Evolutionary conservation across 148 eudicot species (phyloP).

Genomic region (Heliamphora exappendiculata): DNA sequence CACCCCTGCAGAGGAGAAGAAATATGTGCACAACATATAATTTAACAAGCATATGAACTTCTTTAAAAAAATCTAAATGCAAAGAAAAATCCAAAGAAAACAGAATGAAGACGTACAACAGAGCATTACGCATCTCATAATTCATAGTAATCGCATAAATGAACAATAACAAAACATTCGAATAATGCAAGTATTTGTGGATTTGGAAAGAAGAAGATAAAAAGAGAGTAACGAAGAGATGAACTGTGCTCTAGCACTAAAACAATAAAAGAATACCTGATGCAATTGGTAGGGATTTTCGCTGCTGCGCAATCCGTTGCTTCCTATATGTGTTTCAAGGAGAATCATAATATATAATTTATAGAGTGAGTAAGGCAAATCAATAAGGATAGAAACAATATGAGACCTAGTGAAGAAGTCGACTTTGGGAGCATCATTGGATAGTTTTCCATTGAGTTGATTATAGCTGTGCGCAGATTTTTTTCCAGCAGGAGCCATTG

Average conservation of each 20-base stretch:
- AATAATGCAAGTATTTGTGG: not conserved
- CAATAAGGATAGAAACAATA: not conserved
- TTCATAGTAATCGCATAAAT: not conserved
- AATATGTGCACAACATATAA: not conserved
- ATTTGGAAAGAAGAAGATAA: not conserved
- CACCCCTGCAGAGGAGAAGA: too few relatives aligned
- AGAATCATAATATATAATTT: not conserved
- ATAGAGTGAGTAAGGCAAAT: not conserved
- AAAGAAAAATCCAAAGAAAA: not conserved
- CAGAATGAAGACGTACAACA: not conserved
- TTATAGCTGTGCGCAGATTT: conserved; percentile 5
- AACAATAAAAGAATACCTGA: conserved; percentile 33
- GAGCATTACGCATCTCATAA: too few relatives aligned
- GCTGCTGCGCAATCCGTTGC: conserved; percentile 48
- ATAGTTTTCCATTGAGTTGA: conserved; percentile 13
- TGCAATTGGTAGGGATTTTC: conserved; percentile 73
- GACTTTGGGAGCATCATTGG: conserved; percentile 15
- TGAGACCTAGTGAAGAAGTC: conserved; percentile 10
- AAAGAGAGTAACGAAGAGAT: not conserved
- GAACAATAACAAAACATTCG: not conserved
- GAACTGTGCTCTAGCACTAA: not conserved
- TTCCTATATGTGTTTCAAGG: conserved; percentile 24
- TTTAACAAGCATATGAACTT: not conserved
- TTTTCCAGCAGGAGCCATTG: conserved; percentile 25
- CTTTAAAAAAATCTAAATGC: not conserved